phyloP scores from a whole-genome alignment of 352 stramenopile species.

The Phytopythium sindhum region DNA sequence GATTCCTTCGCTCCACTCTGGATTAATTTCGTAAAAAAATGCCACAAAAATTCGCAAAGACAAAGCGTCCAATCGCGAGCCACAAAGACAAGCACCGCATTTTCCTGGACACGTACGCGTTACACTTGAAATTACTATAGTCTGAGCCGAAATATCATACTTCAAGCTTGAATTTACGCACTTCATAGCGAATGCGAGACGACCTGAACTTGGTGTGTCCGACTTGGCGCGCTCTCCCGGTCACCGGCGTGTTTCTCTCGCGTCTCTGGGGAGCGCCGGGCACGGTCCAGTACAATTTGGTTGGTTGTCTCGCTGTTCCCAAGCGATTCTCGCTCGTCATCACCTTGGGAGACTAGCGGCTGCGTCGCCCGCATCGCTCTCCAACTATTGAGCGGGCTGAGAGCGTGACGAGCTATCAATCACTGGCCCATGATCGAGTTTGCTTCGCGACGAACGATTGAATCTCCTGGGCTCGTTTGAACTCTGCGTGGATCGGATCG shows the following conservation, averaged over 20 bases:
- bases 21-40: conserved; percentile 3
- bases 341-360: neutral
- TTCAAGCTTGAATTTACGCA: conserved; percentile 6
- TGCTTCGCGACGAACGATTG: neutral
- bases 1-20: neutral
- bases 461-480: neutral
- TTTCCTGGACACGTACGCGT: too few relatives aligned
- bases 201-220: neutral
- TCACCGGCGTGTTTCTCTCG: neutral
- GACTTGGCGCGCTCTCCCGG: neutral
- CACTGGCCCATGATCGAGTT: neutral
- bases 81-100: neutral
- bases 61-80: neutral
- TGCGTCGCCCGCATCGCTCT: neutral
- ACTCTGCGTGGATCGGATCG: neutral
- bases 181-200: neutral
- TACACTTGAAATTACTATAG: neutral
- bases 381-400: neutral
- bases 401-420: neutral
- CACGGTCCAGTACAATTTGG: neutral
- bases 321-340: neutral
- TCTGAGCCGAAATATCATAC: neutral
- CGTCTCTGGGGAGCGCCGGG: neutral
- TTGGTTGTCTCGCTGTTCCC: neutral
- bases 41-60: neutral